Base-by-base conservation (phyloP, 176 grass and related monocot genomes). In the Oryza australiensis region DNA sequence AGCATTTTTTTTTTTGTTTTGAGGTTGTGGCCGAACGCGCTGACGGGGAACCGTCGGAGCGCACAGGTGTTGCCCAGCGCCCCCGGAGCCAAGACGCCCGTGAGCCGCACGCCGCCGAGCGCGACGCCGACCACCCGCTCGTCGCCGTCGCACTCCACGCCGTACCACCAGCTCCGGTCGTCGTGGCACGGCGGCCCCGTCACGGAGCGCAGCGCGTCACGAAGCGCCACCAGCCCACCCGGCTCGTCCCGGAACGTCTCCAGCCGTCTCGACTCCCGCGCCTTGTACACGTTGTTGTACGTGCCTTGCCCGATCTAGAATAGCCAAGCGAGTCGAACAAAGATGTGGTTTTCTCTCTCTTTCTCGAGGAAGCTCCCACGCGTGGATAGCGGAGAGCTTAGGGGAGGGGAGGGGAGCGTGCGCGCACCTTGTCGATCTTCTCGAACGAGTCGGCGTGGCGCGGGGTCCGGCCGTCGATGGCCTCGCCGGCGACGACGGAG, bases 251-350 rank as follows among this genome's bases (percentile, higher is more conserved):
- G 91, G 60, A 76, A 91, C 38, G 62, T 66, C 77, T 95, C 86
- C 59, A 83, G n/a, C 22, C n/a, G n/a, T 92, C 79, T n/a, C 48
- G 82, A 90, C 66, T 95, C 93, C 62, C 93, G 87, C 60, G 93
- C 93, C 82, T 95, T 95, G 78, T 95, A 95, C 74, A 95, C 93
- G 48, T 95, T 95, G 87, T 90, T 95, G 88, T 95, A 95, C 42
- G 93, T 95, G 20, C 93, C 93, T 51, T 95, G 93, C 35, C 93
- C 93, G 82, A 95, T 95, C 93, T 95, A 48, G 26, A 18, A 34
- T 20, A 20, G 20, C 73, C 64, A 75, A 59, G 59, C 20, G 12
- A 59, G 12, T 73, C 68, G 30, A 7, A 20, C n/a, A 73, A 91
- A 76, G 33, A 78, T 64, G 72, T 22, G 64, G 32, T 81, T 85